Percentiles rank a stretch among this genome's conserved stretches.
These are phyloP conservation scores for Yamadazyma philogaea DNA, from an alignment of 805 yeast species.

Conservation along the genomic window DNA sequence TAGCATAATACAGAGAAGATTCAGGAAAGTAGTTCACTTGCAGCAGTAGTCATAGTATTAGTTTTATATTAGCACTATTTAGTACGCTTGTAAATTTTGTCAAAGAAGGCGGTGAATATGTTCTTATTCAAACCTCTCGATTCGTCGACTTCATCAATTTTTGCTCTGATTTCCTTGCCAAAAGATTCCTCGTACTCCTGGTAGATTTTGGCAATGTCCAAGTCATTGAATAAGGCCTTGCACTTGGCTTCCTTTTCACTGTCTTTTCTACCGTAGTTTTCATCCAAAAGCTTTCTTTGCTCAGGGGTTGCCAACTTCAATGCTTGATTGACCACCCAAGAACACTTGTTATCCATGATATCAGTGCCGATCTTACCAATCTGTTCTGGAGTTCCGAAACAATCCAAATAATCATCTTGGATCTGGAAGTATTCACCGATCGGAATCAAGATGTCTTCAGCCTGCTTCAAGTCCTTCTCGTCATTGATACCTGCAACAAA, in stretches of 20 bases:
- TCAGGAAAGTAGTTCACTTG: not conserved
- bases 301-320: constrained; percentile 71
- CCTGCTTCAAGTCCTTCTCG: constrained; percentile 80
- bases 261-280: constrained; percentile 86
- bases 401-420: constrained; percentile 95
- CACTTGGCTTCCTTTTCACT: constrained; percentile 61
- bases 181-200: constrained; percentile 77
- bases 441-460: constrained; percentile 81
- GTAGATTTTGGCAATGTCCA: constrained; percentile 69
- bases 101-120: constrained; percentile 80
- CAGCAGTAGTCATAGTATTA: not conserved
- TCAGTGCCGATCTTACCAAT: constrained; percentile 99
- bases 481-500: constrained; percentile 76
- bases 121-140: constrained; percentile 87
- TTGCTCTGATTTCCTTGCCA: constrained; percentile 58
- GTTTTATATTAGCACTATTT: constrained; percentile 53
- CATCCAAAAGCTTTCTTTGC: constrained; percentile 80
- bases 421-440: constrained; percentile 98
- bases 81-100: constrained; percentile 90
- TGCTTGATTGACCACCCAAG: constrained; percentile 96
- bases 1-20: constrained; percentile 1
- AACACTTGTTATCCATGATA: constrained; percentile 96
- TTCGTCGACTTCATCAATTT: constrained; percentile 79
- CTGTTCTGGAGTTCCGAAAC: constrained; percentile 95
- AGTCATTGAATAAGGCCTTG: constrained; percentile 69